phyloP scores from a whole-genome alignment of 2,329 filamentous ascomycete genomes.

The Beauveria medogensis region DNA sequence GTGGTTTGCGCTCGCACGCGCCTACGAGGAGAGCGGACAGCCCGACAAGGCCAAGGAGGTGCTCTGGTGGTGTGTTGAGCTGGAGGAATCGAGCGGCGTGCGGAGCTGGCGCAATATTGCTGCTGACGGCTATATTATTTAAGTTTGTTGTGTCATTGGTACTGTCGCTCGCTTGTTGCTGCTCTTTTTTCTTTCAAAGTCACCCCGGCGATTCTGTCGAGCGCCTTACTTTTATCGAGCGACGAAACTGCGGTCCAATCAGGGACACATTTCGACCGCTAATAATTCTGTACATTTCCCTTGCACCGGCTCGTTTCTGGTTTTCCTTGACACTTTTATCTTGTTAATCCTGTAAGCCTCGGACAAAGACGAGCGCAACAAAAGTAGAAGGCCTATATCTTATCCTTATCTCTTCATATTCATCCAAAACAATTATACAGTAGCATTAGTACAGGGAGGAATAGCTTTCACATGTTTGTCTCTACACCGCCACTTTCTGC shows the following conservation, averaged over 20 bases:
- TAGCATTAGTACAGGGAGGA: no score
- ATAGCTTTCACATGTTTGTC: no score
- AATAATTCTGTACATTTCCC: not conserved
- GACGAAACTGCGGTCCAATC: not conserved
- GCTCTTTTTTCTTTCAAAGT: not conserved
- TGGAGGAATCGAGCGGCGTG: slow-evolving; percentile 77
- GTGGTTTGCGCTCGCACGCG: slow-evolving; percentile 81
- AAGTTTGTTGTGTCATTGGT: not conserved
- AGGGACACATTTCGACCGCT: not conserved
- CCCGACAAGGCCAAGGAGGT: slow-evolving; percentile 83
- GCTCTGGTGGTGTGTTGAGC: slow-evolving; percentile 94
- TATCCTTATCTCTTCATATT: no score
- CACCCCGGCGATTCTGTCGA: not conserved
- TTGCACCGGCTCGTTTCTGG: not conserved
- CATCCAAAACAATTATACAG: no score
- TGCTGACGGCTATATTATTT: slow-evolving; percentile 54
- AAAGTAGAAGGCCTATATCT: no score
- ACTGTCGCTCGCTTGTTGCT: not conserved
- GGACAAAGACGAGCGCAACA: no score
- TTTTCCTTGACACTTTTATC: not conserved
- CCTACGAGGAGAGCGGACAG: slow-evolving; percentile 81
- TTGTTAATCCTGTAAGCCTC: no score
- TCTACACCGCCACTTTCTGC: no score
- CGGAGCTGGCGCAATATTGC: slow-evolving; percentile 69
- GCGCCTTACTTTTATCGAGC: not conserved